These are phyloP conservation scores for Trichoderma reesei DNA, from an alignment of 495 filamentous ascomycete genomes.

Conservation along the genomic window DNA sequence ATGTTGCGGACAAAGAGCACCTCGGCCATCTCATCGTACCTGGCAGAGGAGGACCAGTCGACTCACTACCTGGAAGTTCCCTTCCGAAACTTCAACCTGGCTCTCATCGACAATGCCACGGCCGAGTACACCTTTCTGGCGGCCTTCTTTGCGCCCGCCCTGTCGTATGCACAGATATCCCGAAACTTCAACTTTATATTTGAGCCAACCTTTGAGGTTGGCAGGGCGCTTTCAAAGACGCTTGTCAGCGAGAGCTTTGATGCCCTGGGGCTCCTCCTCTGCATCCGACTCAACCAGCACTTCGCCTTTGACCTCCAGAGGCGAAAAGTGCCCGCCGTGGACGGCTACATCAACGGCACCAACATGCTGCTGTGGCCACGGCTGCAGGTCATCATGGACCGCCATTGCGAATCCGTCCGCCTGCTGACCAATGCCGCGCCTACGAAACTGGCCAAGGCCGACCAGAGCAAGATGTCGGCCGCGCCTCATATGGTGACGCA, in stretches of 20 bases:
- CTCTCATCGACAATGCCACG: conserved; percentile 87
- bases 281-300: conserved; percentile 88
- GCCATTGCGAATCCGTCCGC: conserved; percentile 79
- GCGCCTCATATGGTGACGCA: conserved; percentile 89
- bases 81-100: conserved; percentile 90
- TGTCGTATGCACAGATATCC: conserved; percentile 47
- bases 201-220: conserved; percentile 70
- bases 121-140: conserved; percentile 91
- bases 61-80: conserved; percentile 81
- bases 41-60: conserved; percentile 79
- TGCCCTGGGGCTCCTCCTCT: conserved; percentile 75
- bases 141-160: conserved; percentile 65
- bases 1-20: conserved; percentile 60
- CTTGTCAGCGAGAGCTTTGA: conserved; percentile 70
- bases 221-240: conserved; percentile 63
- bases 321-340: conserved; percentile 76
- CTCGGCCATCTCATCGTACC: conserved; percentile 64
- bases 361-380: conserved; percentile 95
- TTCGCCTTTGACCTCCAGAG: conserved; percentile 88
- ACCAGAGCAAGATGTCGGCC: conserved; percentile 56
- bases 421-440: conserved; percentile 43
- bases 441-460: conserved; percentile 39
- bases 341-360: conserved; percentile 87
- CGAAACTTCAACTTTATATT: conserved; percentile 73
- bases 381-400: conserved; percentile 86